These are phyloP conservation scores for Harringtonia lauricola DNA, from an alignment of 2,329 filamentous ascomycete species.

Conservation along the genomic window DNA sequence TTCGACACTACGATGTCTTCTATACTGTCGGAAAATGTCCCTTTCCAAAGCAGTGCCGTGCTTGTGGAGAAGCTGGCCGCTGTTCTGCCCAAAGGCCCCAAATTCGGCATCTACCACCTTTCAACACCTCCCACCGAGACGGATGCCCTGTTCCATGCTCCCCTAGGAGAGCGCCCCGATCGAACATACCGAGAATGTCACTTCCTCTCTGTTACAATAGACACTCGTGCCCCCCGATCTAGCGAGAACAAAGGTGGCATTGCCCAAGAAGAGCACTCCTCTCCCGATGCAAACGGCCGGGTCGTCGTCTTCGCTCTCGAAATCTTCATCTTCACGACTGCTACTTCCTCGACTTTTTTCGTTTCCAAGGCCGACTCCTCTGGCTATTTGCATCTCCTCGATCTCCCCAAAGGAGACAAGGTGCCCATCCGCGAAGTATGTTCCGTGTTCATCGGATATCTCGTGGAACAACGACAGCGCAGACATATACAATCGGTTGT, in stretches of 20 bases:
- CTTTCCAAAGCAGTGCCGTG: constrained; percentile 13
- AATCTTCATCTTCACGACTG: constrained; percentile 75
- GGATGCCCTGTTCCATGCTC: constrained; percentile 67
- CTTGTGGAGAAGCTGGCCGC: constrained; percentile 31
- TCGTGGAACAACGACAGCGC: constrained; percentile 57
- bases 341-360: constrained; percentile 74
- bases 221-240: constrained; percentile 7
- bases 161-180: constrained; percentile 60
- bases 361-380: constrained; percentile 97
- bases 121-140: constrained; percentile 71
- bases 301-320: constrained; percentile 78
- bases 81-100: constrained; percentile 40
- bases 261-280: background rate
- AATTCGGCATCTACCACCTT: constrained; percentile 70
- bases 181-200: constrained; percentile 82
- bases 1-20: background rate
- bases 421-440: constrained; percentile 69
- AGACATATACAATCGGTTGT: constrained; percentile 60
- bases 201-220: constrained; percentile 47
- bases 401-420: constrained; percentile 47
- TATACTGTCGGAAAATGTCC: background rate
- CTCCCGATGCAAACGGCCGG: constrained; percentile 17
- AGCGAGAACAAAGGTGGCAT: too few relatives aligned
- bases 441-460: constrained; percentile 62
- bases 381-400: constrained; percentile 63